Percentiles rank a stretch among this genome's conserved stretches.
Conservation (phyloP, 2,329 filamentous ascomycete genomes). For the Talaromyces pinophilus region DNA sequence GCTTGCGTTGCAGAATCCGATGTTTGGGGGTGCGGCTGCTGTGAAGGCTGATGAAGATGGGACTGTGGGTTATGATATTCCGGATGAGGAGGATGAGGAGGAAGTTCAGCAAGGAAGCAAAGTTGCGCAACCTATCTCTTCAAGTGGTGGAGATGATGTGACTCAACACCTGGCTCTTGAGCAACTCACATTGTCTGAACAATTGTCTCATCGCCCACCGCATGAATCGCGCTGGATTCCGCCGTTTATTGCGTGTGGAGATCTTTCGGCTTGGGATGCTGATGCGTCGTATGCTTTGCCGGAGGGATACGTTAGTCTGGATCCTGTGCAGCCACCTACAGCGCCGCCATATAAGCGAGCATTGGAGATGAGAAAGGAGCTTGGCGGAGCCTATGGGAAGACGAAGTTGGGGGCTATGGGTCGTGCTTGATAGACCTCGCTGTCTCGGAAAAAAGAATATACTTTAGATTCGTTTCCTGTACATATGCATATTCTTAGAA, state of each 20-base stretch:
- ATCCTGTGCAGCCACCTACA: conserved; percentile 92
- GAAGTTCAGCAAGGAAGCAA: conserved; percentile 39
- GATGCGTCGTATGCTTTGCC: conserved; percentile 92
- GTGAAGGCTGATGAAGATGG: conserved; percentile 34
- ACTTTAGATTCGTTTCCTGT: background rate
- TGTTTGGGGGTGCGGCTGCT: conserved; percentile 43
- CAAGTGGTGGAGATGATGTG: conserved; percentile 24
- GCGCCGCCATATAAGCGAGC: conserved; percentile 93
- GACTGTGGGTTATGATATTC: conserved; percentile 39
- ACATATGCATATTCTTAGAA: background rate
- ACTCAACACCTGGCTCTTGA: conserved; percentile 43
- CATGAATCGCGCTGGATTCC: conserved; percentile 75
- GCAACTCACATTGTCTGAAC: conserved; percentile 39
- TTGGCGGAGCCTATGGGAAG: conserved; percentile 76
- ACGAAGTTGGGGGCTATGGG: conserved; percentile 51
- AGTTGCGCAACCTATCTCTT: conserved; percentile 12
- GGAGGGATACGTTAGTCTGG: conserved; percentile 79
- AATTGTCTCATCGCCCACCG: conserved; percentile 29
- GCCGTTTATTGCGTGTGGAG: conserved; percentile 94
- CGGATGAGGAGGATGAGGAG: conserved; percentile 41
- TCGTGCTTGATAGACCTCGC: conserved; percentile 22
- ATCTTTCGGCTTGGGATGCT: conserved; percentile 90
- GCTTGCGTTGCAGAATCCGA: conserved; percentile 38
- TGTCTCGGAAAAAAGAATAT: background rate
- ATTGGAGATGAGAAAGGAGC: conserved; percentile 75